Evolutionary conservation across 2,329 filamentous ascomycete genomes (phyloP).

Genomic region (Akanthomyces muscarius): DNA sequence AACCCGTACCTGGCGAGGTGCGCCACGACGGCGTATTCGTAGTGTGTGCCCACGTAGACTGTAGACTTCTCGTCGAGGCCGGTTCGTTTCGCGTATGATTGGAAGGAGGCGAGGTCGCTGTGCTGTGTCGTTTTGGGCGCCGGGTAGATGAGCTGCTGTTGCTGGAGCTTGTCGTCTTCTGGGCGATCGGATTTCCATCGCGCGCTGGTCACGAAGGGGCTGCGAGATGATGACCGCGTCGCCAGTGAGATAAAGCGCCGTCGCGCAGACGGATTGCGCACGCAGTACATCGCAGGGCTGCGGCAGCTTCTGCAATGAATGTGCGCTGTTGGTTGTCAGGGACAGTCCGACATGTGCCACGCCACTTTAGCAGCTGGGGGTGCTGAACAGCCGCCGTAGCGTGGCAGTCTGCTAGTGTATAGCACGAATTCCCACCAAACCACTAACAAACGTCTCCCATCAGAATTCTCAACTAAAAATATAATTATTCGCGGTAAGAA

Average conservation of each 20-base stretch:
- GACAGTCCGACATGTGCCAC: no score
- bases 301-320: not conserved
- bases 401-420: no score
- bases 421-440: no score
- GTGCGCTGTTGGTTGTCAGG: no score
- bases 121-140: constrained; percentile 50
- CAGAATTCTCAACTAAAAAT: no score
- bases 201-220: not conserved
- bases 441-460: no score
- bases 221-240: not conserved
- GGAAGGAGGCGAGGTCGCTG: constrained; percentile 60
- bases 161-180: not conserved
- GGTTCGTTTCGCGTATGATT: constrained; percentile 56
- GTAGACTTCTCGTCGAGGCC: constrained; percentile 53
- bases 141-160: constrained; percentile 37
- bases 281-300: not conserved
- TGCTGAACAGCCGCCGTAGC: no score
- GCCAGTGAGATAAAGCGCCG: not conserved
- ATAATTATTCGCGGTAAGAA: no score
- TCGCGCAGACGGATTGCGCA: constrained; percentile 1
- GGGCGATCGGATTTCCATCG: not conserved
- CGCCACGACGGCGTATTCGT: constrained; percentile 65
- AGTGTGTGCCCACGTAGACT: constrained; percentile 68
- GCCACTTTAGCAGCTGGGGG: no score
- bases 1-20: constrained; percentile 60